Conservation (phyloP, 2,329 filamentous ascomycete genomes). For the Botrytis pseudocinerea region DNA sequence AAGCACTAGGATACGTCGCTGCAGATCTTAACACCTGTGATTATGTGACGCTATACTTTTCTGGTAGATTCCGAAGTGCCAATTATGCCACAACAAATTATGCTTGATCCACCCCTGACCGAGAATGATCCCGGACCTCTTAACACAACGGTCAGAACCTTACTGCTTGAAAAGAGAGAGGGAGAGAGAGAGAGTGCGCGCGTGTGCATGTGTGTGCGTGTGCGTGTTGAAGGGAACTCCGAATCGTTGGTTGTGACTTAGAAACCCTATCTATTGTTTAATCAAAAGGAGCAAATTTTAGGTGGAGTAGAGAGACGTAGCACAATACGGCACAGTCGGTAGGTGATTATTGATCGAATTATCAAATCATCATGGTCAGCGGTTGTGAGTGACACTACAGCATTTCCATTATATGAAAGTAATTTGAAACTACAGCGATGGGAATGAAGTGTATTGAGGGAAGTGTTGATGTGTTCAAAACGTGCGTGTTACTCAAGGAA, state of each 20-base stretch:
- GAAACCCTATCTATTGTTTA: not conserved
- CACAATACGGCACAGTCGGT: not conserved
- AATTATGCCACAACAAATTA: constrained; percentile 18
- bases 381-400: not conserved
- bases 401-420: not conserved
- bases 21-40: constrained; percentile 16
- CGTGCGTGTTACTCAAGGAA: not conserved
- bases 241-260: not conserved
- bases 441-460: not conserved
- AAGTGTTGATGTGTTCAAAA: not conserved
- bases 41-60: constrained; percentile 15
- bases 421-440: not conserved
- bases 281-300: not conserved
- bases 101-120: constrained; percentile 17
- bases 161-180: not conserved
- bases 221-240: not conserved
- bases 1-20: constrained; percentile 19
- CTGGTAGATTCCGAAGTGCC: constrained; percentile 8
- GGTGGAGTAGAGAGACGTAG: not conserved
- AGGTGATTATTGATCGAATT: not conserved
- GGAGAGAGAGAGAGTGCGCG: not conserved
- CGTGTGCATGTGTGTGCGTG: not conserved
- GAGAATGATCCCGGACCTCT: constrained; percentile 14
- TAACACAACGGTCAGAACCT: constrained; percentile 16
- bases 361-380: not conserved